phyloP scores from a whole-genome alignment of 1,284 basidiomycete species.

The Cryptococcus maquisensis region DNA sequence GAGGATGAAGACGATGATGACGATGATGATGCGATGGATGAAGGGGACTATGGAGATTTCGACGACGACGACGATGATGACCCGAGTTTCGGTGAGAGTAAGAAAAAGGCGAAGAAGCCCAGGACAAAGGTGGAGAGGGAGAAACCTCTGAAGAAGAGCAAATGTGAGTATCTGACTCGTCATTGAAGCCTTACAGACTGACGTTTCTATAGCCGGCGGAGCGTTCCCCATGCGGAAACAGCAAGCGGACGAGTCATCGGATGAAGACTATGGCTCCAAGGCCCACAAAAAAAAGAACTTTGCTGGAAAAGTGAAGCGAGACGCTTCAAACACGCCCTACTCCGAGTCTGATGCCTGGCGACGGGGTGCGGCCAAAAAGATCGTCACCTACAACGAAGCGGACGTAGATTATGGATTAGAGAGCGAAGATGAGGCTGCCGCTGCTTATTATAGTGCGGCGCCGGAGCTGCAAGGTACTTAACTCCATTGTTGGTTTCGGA shows the following conservation, averaged over 20 bases:
- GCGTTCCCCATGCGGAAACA: slow-evolving; percentile 30
- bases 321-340: slow-evolving; percentile 26
- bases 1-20: slow-evolving; percentile 18
- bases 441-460: slow-evolving; percentile 60
- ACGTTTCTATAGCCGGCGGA: slow-evolving; percentile 14
- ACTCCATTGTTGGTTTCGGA: not conserved
- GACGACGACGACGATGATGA: slow-evolving; percentile 23
- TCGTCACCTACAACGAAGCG: slow-evolving; percentile 68
- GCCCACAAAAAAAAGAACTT: slow-evolving; percentile 79
- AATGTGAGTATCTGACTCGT: slow-evolving; percentile 11
- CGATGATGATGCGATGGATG: slow-evolving; percentile 30
- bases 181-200: not conserved
- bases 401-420: slow-evolving; percentile 56
- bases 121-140: slow-evolving; percentile 20
- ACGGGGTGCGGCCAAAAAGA: slow-evolving; percentile 71
- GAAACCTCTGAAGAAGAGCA: slow-evolving; percentile 18
- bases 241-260: slow-evolving; percentile 53
- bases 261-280: slow-evolving; percentile 80
- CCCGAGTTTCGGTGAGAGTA: slow-evolving; percentile 33
- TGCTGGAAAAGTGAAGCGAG: slow-evolving; percentile 50
- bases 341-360: slow-evolving; percentile 57
- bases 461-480: slow-evolving; percentile 47
- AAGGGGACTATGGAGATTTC: slow-evolving; percentile 24
- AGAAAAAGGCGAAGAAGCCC: slow-evolving; percentile 21
- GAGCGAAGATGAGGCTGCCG: slow-evolving; percentile 64